phyloP scores from a whole-genome alignment of 495 filamentous ascomycete genomes.

The Podospora tetraspora region DNA sequence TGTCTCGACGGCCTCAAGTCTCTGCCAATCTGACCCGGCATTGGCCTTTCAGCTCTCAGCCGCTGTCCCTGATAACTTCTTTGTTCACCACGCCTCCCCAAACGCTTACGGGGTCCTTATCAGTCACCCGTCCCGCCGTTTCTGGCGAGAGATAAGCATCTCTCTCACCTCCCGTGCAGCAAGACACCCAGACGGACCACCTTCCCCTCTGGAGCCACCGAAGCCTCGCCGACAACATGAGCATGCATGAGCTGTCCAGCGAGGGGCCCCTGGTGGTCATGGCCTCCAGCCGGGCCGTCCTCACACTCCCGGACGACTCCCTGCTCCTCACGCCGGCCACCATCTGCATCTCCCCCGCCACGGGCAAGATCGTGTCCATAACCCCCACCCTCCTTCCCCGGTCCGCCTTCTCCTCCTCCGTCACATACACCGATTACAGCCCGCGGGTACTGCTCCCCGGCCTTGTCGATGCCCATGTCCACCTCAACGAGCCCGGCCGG shows the following conservation, averaged over 20 bases:
- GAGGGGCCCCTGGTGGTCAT: conserved; percentile 52
- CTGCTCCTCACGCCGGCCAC: conserved; percentile 57
- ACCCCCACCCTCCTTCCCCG: conserved; percentile 66
- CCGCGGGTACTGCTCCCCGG: conserved; percentile 87
- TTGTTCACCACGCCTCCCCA: conserved; percentile 7
- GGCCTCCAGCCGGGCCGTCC: conserved; percentile 73
- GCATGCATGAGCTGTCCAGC: conserved; percentile 11
- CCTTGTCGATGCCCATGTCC: conserved; percentile 93
- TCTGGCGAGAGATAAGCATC: conserved; percentile 13
- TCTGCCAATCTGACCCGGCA: background rate
- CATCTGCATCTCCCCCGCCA: conserved; percentile 67
- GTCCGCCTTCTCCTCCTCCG: conserved; percentile 64
- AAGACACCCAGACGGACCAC: background rate
- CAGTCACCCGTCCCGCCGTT: conserved; percentile 10
- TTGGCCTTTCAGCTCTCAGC: conserved; percentile 1
- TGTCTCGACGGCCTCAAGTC: background rate
- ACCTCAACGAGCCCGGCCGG: conserved; percentile 93
- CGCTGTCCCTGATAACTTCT: conserved; percentile 1
- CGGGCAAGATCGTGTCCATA: conserved; percentile 81
- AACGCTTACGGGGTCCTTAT: conserved; percentile 6
- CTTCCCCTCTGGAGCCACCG: background rate
- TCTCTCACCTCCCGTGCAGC: background rate
- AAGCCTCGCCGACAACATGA: conserved; percentile 5
- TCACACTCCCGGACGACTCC: conserved; percentile 59
- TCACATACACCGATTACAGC: conserved; percentile 75